Conservation (phyloP, 2,329 filamentous ascomycete genomes). For the Aspergillus calidoustus region DNA sequence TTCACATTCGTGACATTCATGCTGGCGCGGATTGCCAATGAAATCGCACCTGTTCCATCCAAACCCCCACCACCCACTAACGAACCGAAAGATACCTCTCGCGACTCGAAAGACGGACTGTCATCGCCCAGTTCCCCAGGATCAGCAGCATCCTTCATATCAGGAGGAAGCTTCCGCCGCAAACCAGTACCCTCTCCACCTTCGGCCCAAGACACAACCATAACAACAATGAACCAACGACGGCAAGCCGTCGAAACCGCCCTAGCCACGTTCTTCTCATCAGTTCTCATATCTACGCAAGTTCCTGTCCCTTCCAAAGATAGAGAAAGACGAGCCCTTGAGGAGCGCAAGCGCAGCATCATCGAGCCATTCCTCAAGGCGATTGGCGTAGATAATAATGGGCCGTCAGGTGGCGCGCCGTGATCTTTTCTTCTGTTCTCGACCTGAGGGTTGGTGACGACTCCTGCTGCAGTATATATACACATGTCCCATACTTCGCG, state of each 20-base stretch:
- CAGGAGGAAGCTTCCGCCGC: conserved; percentile 36
- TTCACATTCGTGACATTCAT: conserved; percentile 87
- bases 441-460: background rate
- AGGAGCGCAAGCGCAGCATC: conserved; percentile 68
- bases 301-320: conserved; percentile 49
- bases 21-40: conserved; percentile 63
- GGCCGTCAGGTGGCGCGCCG: conserved; percentile 36
- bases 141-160: conserved; percentile 34
- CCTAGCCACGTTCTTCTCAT: conserved; percentile 69
- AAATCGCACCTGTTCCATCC: conserved; percentile 53
- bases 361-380: conserved; percentile 71
- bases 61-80: conserved; percentile 18
- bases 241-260: conserved; percentile 64
- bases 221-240: conserved; percentile 44
- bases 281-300: conserved; percentile 62
- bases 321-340: conserved; percentile 63
- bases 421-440: conserved; percentile 6
- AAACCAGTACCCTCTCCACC: conserved; percentile 29
- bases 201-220: conserved; percentile 31
- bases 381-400: conserved; percentile 39
- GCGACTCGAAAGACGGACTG: conserved; percentile 11
- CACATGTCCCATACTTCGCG: background rate
- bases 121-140: conserved; percentile 22
- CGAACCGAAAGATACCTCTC: conserved; percentile 11
- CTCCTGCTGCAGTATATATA: conserved; percentile 1